These are phyloP conservation scores for Gynochthodes officinalis DNA, from an alignment of 257 asterid species.

Conservation along the genomic window DNA sequence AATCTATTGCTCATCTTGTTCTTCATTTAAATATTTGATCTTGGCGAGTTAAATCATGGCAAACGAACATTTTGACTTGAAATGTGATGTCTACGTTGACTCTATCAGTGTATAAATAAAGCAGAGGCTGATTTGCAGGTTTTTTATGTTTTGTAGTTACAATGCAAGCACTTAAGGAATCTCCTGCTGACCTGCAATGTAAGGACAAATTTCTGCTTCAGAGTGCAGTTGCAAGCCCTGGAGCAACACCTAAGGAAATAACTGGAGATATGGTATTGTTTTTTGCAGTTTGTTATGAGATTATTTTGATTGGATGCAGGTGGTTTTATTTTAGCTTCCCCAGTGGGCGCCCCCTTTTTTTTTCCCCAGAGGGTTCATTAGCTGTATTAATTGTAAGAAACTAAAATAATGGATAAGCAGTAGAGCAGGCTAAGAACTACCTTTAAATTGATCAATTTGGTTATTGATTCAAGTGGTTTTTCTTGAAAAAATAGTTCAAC, in stretches of 20 bases:
- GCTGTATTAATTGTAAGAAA: constrained; percentile 5
- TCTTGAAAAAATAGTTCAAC: constrained; percentile 46
- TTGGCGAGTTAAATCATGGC: not conserved
- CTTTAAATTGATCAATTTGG: not conserved
- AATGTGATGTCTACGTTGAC: not conserved
- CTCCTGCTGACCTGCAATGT: constrained; percentile 79
- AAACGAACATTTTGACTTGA: not conserved
- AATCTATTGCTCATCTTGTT: too few relatives aligned
- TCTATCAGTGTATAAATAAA: not conserved
- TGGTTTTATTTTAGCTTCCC: constrained; percentile 1
- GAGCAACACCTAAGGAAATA: constrained; percentile 43
- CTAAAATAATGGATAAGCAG: not conserved
- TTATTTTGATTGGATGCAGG: not conserved
- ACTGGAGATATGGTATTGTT: constrained; percentile 63
- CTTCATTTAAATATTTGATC: not conserved
- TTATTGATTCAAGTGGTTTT: constrained; percentile 6
- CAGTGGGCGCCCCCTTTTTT: not conserved
- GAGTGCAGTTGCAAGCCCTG: constrained; percentile 59
- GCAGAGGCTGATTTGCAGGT: not conserved
- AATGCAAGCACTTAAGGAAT: constrained; percentile 76
- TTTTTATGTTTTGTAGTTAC: constrained; percentile 37
- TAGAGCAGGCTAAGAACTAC: not conserved
- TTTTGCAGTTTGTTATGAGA: not conserved
- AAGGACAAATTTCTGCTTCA: constrained; percentile 88
- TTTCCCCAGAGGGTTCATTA: not conserved